Base-by-base conservation (phyloP, 176 grass and related monocot species). In the Oryza brachyantha region DNA sequence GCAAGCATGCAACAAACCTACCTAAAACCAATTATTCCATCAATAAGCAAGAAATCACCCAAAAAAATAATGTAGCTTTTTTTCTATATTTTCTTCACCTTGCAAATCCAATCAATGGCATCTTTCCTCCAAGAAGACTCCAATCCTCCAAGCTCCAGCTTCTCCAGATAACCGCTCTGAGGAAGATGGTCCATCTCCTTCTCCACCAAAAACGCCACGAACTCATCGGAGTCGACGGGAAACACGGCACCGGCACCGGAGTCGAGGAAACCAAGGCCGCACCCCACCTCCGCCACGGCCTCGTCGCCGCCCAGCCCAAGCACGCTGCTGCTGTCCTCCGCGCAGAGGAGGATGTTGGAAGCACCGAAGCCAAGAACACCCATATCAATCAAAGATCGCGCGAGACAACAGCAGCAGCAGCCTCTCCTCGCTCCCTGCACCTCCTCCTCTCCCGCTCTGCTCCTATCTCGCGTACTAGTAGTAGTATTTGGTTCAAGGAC, bases 41-140 rank as follows among this genome's bases (percentile, higher is more conserved):
- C 29, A 62, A 48, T 26, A 39, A 66, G 61, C 36, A 41, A 13
- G 46, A 61, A 50, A 32, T 32, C 31, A 4, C 31, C 3, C 1
- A 32, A 32, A 13, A 25, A 50, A 50, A 83, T 34, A 80, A 66
- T 21, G 38, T 24, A 81, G 22, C 36, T 54, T 84, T 68, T 19
- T n/a, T 1, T 5, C 22, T 45, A 34, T 13, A 9, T 2, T 60
- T 57, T 31, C 21, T 25, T 66, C 72, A 93, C 94, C 94, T 93
- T 97, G 76, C 77, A 87, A 81, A 97, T 97, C 89, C 89, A 97
- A 63, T 97, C 81, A 76, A 92, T 90, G 76, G 91, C 94, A 68
- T 88, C 81, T 84, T 83, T 93, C 85, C 94, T 91, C 77, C 88
- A 86, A 40, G 81, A 81, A 59, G 70, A 72, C 73, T 84, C 94